Conservation (phyloP, 345 rosid species). For the Salix purpurea region DNA sequence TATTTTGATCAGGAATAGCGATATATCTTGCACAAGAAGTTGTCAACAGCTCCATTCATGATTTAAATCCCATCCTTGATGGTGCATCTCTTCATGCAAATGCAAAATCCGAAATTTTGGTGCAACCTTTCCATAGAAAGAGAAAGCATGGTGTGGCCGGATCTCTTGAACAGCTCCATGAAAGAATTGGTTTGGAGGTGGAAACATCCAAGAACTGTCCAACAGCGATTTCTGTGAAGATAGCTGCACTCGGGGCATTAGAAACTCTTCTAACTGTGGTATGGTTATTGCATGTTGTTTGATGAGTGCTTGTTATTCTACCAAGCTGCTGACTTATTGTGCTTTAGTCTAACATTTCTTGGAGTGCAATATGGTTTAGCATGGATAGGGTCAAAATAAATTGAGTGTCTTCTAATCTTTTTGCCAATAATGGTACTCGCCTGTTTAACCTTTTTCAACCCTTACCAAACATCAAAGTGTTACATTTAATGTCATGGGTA, state of each 20-base stretch:
- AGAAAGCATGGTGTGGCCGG: conserved; percentile 48
- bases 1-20: conserved; percentile 57
- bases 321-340: not conserved
- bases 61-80: conserved; percentile 37
- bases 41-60: conserved; percentile 46
- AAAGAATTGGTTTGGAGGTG: conserved; percentile 33
- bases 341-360: not conserved
- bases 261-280: conserved; percentile 77
- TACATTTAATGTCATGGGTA: no score
- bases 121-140: conserved; percentile 45
- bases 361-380: no score
- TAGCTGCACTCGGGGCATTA: conserved; percentile 73
- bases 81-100: conserved; percentile 32
- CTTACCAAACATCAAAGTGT: no score
- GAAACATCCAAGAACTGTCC: conserved; percentile 30
- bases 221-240: conserved; percentile 45
- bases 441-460: no score
- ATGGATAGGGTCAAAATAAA: no score
- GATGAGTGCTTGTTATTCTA: not conserved
- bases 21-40: conserved; percentile 61
- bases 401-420: no score
- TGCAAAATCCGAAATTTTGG: conserved; percentile 18
- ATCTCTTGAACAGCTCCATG: conserved; percentile 37
- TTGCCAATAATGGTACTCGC: no score
- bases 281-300: conserved; percentile 22